Evolutionary conservation across 208 protist species (phyloP).

Genomic region (Leishmania arabica): DNA sequence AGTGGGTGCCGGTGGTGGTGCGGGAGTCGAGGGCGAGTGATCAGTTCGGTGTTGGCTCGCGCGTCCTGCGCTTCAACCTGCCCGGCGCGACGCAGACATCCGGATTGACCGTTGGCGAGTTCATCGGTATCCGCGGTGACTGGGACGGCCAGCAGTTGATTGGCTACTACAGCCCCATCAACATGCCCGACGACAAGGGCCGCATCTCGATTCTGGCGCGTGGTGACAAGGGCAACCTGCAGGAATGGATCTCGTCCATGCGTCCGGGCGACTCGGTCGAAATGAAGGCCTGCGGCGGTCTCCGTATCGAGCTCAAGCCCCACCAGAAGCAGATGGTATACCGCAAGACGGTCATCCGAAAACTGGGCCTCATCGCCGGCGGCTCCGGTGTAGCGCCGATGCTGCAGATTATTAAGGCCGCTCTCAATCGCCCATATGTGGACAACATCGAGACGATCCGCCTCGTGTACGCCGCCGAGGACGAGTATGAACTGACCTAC

Average conservation of each 20-base stretch:
- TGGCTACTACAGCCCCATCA: constrained; percentile 79
- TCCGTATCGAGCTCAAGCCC: constrained; percentile 53
- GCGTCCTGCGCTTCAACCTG: constrained; percentile 71
- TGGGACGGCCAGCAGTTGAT: constrained; percentile 57
- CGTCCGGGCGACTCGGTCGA: constrained; percentile 76
- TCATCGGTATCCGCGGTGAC: constrained; percentile 64
- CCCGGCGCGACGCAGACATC: constrained; percentile 65
- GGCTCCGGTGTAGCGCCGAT: constrained; percentile 93
- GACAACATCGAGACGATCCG: constrained; percentile 54
- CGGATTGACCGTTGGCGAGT: constrained; percentile 72
- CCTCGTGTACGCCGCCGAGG: constrained; percentile 75
- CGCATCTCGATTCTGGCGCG: constrained; percentile 64
- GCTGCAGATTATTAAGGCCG: constrained; percentile 90
- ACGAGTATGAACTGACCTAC: constrained; percentile 64
- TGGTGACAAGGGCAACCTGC: constrained; percentile 52
- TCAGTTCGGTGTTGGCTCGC: constrained; percentile 48
- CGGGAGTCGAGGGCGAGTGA: constrained; percentile 47
- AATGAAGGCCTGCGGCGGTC: constrained; percentile 72
- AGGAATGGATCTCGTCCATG: constrained; percentile 63
- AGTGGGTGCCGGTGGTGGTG: constrained; percentile 50
- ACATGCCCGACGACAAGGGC: constrained; percentile 63
- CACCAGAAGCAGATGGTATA: constrained; percentile 34
- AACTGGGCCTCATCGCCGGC: constrained; percentile 71
- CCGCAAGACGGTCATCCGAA: constrained; percentile 41
- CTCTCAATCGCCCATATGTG: constrained; percentile 66